phyloP scores from a whole-genome alignment of 2,329 filamentous ascomycete genomes.

The Cytospora piceae region DNA sequence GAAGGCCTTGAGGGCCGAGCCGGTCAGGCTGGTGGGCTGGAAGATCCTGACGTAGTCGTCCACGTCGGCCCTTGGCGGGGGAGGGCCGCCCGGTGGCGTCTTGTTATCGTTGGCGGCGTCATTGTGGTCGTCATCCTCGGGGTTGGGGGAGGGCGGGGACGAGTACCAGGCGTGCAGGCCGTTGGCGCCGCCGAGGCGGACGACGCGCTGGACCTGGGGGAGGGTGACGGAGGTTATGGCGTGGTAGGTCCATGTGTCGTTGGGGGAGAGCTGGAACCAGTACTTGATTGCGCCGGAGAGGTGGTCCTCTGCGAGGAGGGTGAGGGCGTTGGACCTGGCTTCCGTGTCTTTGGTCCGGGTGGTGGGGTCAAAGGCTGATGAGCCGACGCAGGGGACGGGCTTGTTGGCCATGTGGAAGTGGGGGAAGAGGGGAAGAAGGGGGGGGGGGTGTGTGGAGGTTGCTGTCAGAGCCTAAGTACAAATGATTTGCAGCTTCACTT shows the following conservation, averaged over 20 bases:
- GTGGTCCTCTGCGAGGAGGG: conserved; percentile 46
- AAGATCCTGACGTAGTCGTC: conserved; percentile 71
- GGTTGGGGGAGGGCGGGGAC: conserved; percentile 1
- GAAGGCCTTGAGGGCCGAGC: conserved; percentile 65
- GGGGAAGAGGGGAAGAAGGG: background rate
- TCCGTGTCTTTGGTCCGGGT: conserved; percentile 44
- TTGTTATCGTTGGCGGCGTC: conserved; percentile 8
- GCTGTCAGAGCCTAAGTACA: background rate
- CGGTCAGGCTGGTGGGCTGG: conserved; percentile 59
- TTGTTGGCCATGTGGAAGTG: conserved; percentile 27
- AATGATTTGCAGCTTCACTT: background rate
- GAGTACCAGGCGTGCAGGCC: conserved; percentile 55
- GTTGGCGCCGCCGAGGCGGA: conserved; percentile 49
- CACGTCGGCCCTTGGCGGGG: conserved; percentile 61
- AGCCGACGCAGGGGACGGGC: conserved; percentile 49
- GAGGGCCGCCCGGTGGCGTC: conserved; percentile 37
- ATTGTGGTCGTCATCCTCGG: conserved; percentile 36
- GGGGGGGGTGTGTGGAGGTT: background rate
- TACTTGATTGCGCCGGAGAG: conserved; percentile 49
- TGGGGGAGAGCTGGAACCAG: conserved; percentile 49
- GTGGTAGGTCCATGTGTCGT: conserved; percentile 55
- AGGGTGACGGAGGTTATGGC: conserved; percentile 55
- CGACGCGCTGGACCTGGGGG: conserved; percentile 51
- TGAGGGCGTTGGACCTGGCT: conserved; percentile 43
- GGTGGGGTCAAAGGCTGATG: conserved; percentile 48